Base-by-base conservation (phyloP, 2,329 filamentous ascomycete species). In the Monosporascus sp. region DNA sequence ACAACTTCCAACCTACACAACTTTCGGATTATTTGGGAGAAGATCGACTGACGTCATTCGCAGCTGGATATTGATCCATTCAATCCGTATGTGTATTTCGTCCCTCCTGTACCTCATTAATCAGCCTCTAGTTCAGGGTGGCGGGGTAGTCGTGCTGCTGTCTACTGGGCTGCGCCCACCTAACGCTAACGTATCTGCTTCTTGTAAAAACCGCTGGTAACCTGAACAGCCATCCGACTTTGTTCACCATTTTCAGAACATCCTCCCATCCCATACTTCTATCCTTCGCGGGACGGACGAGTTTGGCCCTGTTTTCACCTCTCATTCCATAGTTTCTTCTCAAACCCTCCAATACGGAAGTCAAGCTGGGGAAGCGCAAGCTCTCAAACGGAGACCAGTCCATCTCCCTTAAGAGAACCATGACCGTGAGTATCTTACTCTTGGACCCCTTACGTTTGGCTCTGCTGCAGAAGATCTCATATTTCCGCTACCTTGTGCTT, bases 311-410 rank as follows among this genome's bases (percentile, higher is more conserved):
- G 9, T 16, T n/a, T n/a, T 22, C 17, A 7, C n/a, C 26, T 46
- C 43, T 26, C 5, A 16, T 44, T 7, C 17, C 22, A 8, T 46
- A 17, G 3, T 27, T 17, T 46, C 20, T 46, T n/a, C 43, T 46
- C 24, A 26, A 26, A 17, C 19, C 14, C 24, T n/a, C 31, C 43
- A 55, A 58, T 57, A 61, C 61, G 58, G 55, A 56, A 59, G 74
- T 70, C 76, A 81, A 81, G 72, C 79, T 81, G 80, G 82, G 81
- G 78, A 87, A 87, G 77, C 82, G 84, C 73, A 87, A 84, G 73
- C 74, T 84, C 64, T 86, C 84, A 61, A 74, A 75, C 74, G 80
- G 79, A 75, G 81, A 83, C 68, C 70, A 74, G 70, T 73, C 76
- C 69, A 75, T 77, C 65, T 77, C 77, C 70, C 74, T 74, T 49